Conservation (phyloP, 176 grass and related monocot species). For the Ensete ventricosum region DNA sequence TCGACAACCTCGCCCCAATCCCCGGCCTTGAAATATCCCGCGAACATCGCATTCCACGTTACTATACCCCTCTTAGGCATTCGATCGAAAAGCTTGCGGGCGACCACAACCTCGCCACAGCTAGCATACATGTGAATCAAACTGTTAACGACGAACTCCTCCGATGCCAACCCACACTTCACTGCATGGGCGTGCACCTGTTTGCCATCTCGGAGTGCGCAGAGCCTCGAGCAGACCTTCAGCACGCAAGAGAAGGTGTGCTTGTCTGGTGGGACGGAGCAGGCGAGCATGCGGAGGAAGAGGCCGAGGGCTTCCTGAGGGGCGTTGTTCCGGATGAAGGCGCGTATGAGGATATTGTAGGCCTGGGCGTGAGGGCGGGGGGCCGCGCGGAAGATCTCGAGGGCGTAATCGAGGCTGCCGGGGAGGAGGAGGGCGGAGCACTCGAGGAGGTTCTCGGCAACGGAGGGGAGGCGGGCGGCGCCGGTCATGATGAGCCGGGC, state of each 20-base stretch:
- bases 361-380: conserved; percentile 14
- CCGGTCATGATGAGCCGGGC: conserved; percentile 44
- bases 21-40: conserved; percentile 37
- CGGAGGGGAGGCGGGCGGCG: conserved; percentile 13
- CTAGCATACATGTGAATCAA: conserved; percentile 27
- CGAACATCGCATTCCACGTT: conserved; percentile 39
- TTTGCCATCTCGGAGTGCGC: neutral
- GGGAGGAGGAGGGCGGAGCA: conserved; percentile 17
- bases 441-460: conserved; percentile 14
- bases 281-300: conserved; percentile 54
- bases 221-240: conserved; percentile 17
- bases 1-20: conserved; percentile 32
- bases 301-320: conserved; percentile 33
- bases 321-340: conserved; percentile 24
- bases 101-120: conserved; percentile 9
- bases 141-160: conserved; percentile 26
- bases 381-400: conserved; percentile 31
- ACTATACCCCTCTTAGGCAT: conserved; percentile 25
- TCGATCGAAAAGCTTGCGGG: conserved; percentile 14
- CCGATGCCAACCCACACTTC: conserved; percentile 13
- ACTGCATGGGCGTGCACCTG: conserved; percentile 5
- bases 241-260: conserved; percentile 27
- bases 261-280: conserved; percentile 3
- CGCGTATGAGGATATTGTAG: conserved; percentile 52
- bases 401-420: conserved; percentile 34